Percentiles rank a stretch among this genome's conserved stretches.
Conservation (phyloP, 805 yeast species). For the Kuraishia hungarica region DNA sequence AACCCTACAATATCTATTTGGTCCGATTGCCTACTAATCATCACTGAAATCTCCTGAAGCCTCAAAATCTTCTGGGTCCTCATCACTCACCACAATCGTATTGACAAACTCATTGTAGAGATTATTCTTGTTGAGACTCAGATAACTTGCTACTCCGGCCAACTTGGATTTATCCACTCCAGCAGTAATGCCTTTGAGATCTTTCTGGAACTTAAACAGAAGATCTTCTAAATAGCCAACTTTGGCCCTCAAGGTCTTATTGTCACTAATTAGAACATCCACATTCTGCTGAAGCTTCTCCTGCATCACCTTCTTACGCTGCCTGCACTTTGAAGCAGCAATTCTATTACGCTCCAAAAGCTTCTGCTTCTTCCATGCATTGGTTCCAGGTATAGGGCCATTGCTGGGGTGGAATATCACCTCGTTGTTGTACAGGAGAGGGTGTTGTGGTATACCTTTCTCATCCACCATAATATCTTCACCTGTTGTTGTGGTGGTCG, state of each 20-base stretch:
- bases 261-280: slow-evolving; percentile 20
- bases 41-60: neutral
- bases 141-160: neutral
- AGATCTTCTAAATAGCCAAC: neutral
- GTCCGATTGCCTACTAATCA: neutral
- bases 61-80: neutral
- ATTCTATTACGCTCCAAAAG: slow-evolving; percentile 86
- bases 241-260: neutral
- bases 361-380: slow-evolving; percentile 66
- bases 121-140: neutral
- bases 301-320: slow-evolving; percentile 79
- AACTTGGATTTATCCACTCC: neutral
- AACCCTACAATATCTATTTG: neutral
- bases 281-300: slow-evolving; percentile 56
- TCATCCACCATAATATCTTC: slow-evolving; percentile 16
- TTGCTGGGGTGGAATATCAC: slow-evolving; percentile 43
- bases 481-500: neutral
- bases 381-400: slow-evolving; percentile 53
- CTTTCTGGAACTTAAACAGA: neutral
- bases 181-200: neutral
- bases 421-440: slow-evolving; percentile 44
- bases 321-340: slow-evolving; percentile 94
- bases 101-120: neutral
- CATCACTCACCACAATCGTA: neutral
- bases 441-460: slow-evolving; percentile 36